A percentile compares a stretch with the other conserved stretches of the same genome.
Evolutionary conservation across 2,329 filamentous ascomycete genomes (phyloP).

Genomic region (Acarospora socialis): DNA sequence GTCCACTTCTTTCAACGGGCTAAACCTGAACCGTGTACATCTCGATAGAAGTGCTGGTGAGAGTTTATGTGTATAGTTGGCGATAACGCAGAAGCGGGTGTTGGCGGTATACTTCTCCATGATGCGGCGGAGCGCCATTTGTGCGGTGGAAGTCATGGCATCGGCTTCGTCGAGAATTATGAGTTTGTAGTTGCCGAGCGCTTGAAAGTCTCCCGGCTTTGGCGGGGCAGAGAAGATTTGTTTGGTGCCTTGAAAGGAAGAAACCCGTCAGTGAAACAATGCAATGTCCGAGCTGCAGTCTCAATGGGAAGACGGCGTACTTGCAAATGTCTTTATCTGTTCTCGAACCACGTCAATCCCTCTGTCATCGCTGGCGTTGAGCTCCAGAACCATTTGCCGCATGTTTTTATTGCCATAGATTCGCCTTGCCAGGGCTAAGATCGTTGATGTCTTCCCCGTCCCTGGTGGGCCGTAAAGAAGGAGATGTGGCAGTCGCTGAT

Average conservation of each 20-base stretch:
- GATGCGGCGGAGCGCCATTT: constrained; percentile 91
- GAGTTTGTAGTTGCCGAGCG: constrained; percentile 71
- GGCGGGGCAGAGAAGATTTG: constrained; percentile 73
- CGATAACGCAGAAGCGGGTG: constrained; percentile 94
- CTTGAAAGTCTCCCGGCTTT: constrained; percentile 29
- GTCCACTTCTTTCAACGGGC: constrained; percentile 75
- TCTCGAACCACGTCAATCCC: constrained; percentile 96
- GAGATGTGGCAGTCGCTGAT: constrained; percentile 71
- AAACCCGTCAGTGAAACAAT: background rate
- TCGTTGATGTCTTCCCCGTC: constrained; percentile 94
- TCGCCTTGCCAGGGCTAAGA: constrained; percentile 77
- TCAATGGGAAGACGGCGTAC: constrained; percentile 25
- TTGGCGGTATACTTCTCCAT: constrained; percentile 99
- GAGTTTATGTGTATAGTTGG: constrained; percentile 97
- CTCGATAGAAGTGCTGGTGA: constrained; percentile 82
- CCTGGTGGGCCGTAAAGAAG: constrained; percentile 93
- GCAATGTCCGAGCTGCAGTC: background rate
- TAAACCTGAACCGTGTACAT: constrained; percentile 91
- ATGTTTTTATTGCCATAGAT: constrained; percentile 90
- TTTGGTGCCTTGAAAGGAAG: constrained; percentile 47
- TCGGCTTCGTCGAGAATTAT: constrained; percentile 98
- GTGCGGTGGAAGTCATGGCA: constrained; percentile 96
- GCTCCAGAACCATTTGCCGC: constrained; percentile 95
- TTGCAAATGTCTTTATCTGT: constrained; percentile 98
- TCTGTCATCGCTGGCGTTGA: constrained; percentile 93